Evolutionary conservation across 2,329 filamentous ascomycete genomes (phyloP), one percentile per base, ranked within the genome.

Genomic region (Ophiocordyceps australis): DNA sequence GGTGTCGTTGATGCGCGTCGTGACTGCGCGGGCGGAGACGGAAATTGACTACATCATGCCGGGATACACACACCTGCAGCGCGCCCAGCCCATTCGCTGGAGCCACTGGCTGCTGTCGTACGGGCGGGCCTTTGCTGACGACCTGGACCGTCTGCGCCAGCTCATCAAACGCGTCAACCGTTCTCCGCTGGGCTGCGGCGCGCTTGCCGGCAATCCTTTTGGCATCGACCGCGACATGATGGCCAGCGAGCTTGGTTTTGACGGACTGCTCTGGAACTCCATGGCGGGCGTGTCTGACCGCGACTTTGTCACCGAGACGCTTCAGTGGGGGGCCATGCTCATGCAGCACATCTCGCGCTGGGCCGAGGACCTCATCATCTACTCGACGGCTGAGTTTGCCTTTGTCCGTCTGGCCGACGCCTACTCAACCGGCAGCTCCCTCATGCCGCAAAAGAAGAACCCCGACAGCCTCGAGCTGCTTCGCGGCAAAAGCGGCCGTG

Each of bases 301-400:
- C 17, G 82, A 91, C 47, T 92, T 91, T 40, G 69, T 86, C 10
- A 64, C 78, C 30, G 81, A 92, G 55, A 73, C 69, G 2, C 67
- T 92, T 52, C 73, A 81, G 47, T 92, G 80, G 76, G 73, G 69
- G 5, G 65, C 67, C 17, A 77, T 75, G 40, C 57, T 91, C 35
- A 86, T 80, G 73, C 62, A 69, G 33, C 81, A 89, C 55, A 62
- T 91, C 37, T 79, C 67, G 28, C 68, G 78, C 28, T 86, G 77
- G 73, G 68, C 74, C 4, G 80, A 92, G 53, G 83, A 93, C 45
- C 55, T 92, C 32, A 91, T 92, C 52, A 66, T 91, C 43, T 89
- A 86, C 56, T 74, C 65, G 14, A 71, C 74, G 7, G 54, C 70
- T 29, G 78, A 86, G 46, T 89, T 86, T 42, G 68, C 71, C 12